A percentile compares a stretch with the other conserved stretches of the same genome.
Conservation (phyloP, 2,329 filamentous ascomycete species). For the Alternaria sp. region DNA sequence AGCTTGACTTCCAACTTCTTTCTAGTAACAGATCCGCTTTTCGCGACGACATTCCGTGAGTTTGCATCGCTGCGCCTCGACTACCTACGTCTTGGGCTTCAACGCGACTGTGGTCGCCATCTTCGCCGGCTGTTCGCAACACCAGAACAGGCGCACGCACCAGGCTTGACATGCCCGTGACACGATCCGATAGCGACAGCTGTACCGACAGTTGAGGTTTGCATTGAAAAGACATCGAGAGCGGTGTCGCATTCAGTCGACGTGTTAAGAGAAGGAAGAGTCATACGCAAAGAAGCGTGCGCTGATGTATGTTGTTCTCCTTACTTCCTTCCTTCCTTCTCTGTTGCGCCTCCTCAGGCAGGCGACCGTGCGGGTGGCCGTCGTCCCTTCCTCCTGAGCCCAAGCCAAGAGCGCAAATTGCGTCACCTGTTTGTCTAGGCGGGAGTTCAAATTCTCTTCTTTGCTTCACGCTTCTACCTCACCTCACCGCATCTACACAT, state of each 20-base stretch:
- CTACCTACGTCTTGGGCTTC: constrained; percentile 29
- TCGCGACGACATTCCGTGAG: constrained; percentile 28
- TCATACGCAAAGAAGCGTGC: constrained; percentile 31
- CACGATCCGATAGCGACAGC: constrained; percentile 24
- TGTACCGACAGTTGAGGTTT: constrained; percentile 17
- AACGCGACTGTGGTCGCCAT: constrained; percentile 24
- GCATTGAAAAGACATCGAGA: constrained; percentile 19
- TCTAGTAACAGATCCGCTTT: constrained; percentile 32
- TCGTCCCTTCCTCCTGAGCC: constrained; percentile 19
- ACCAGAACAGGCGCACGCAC: constrained; percentile 33
- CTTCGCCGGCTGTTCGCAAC: constrained; percentile 26
- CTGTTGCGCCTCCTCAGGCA: constrained; percentile 30
- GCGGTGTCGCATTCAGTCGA: constrained; percentile 33
- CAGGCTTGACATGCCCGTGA: constrained; percentile 36
- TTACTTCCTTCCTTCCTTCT: constrained; percentile 37
- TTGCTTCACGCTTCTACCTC: neutral
- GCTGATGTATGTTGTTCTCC: constrained; percentile 48
- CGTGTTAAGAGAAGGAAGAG: constrained; percentile 22
- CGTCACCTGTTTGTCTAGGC: constrained; percentile 1
- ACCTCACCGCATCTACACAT: constrained; percentile 7
- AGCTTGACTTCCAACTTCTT: constrained; percentile 31
- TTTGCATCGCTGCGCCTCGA: constrained; percentile 36
- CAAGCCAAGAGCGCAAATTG: constrained; percentile 17
- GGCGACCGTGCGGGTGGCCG: constrained; percentile 24
- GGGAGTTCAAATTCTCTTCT: neutral